Evolutionary conservation across 352 stramenopile species (phyloP).

Genomic region (Phytophthora ramorum): DNA sequence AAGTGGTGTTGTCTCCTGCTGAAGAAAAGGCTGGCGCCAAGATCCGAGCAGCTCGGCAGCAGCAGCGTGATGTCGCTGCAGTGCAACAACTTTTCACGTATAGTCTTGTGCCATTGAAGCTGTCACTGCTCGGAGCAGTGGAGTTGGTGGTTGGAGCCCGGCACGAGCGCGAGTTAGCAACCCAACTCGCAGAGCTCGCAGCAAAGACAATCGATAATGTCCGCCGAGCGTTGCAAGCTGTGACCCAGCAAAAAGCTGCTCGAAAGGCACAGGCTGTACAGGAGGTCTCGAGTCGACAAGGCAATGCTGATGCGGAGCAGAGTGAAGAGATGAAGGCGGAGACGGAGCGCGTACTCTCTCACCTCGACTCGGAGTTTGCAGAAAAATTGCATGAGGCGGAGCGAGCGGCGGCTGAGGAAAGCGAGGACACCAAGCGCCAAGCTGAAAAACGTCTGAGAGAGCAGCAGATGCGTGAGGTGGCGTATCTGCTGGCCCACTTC

Average conservation of each 20-base stretch:
- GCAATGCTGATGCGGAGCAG: not conserved
- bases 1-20: conserved; percentile 7
- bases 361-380: conserved; percentile 55
- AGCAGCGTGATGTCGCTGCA: conserved; percentile 52
- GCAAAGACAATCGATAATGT: conserved; percentile 31
- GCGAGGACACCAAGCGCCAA: conserved; percentile 35
- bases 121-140: conserved; percentile 60
- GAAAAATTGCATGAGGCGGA: conserved; percentile 48
- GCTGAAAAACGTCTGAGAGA: conserved; percentile 48
- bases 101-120: conserved; percentile 51
- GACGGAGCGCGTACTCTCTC: conserved; percentile 29
- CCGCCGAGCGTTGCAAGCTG: conserved; percentile 34
- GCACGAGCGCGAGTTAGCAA: conserved; percentile 56
- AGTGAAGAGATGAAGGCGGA: conserved; percentile 10
- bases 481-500: conserved; percentile 56
- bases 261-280: conserved; percentile 48
- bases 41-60: conserved; percentile 33
- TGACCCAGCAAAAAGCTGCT: conserved; percentile 62
- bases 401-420: conserved; percentile 23
- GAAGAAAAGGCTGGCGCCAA: conserved; percentile 23
- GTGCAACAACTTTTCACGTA: conserved; percentile 69
- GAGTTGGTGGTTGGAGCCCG: conserved; percentile 62
- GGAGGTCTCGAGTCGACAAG: conserved; percentile 2
- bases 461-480: conserved; percentile 53
- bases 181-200: conserved; percentile 44